Evolutionary conservation across 2,329 filamentous ascomycete genomes (phyloP), one percentile per base, ranked within the genome.

Genomic region (Pseudogymnoascus sp.): DNA sequence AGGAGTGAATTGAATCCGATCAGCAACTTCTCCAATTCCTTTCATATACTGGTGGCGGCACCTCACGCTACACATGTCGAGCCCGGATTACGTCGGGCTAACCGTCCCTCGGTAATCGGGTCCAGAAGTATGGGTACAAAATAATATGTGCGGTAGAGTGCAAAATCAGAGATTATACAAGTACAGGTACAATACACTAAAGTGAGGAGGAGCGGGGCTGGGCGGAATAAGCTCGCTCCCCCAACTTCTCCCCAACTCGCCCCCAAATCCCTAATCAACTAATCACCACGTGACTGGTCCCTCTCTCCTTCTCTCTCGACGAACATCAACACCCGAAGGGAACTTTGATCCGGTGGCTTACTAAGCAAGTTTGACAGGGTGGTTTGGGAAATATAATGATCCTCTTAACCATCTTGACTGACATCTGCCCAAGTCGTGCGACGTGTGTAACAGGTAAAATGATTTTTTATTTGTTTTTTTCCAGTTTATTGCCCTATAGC

Each of bases 181-280:
- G 47, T 53, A 53, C n/a, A 11, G 25, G 11, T 53, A 53, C 47
- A 53, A 31, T 16, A 5, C 14, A 14, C 21, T 25, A n/a, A n/a
- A 50, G 44, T 28, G 2, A 23, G 28, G 23, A 21, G 10, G 31
- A 28, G 47, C 47, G 47, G 47, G 25, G 47, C 47, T 25, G 47
- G 47, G 47, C 47, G 47, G 47, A 53, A 53, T 53, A 53, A 53
- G 47, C 47, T 53, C 47, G 47, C n/a, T 21, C n/a, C 35, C 35
- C 44, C 47, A 53, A 53, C 23, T 53, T 53, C 38, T 42, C 44
- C 23, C 44, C 44, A 28, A 50, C 23, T 50, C 47, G 5, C 10
- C 47, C 23, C 44, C 44, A 50, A 53, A 10, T 53, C 47, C n/a
- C 7, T 18, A 31, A 53, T 53, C 47, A 16, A 7, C 18, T 31